Base-by-base conservation (phyloP, 228 moss, liverwort and hornwort genomes). In the Sphagnum magellanicum region DNA sequence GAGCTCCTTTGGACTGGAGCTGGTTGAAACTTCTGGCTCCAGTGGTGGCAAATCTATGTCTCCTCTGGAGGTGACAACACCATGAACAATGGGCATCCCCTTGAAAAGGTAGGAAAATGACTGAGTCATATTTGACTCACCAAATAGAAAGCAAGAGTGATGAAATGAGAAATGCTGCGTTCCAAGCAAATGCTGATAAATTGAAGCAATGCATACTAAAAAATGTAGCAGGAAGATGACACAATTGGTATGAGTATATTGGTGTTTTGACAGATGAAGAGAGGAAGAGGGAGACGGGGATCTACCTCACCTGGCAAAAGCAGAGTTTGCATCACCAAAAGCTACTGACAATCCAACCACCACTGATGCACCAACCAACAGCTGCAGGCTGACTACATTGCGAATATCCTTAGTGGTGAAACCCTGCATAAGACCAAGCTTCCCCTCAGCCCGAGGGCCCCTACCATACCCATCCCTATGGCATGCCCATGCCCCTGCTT, bases 1-100 rank as follows among this genome's bases (percentile, higher is more conserved):
- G 70, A 96, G 80, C 65, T 92, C 88, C 63, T 73, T 77, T 48
- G 79, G 67, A 50, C 84, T 87, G 32, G 96, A 96, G 69, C 81
- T 50, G 4, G 91, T 83, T n/a, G 81, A 69, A 53, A 92, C 88
- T 67, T 84, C 83, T n/a, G 84, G 89, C 65, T 92, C 89, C 50
- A 87, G 72, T 16, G 79, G 83, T 8, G 89, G 87, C 74, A 96
- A 75, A 78, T 96, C 95, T 53, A 96, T 73, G 46, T 91, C 80
- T 50, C 79, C 83, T 47, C 83, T 87, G 89, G 68, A 65, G 65
- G n/a, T 72, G 60, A 63, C 51, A 67, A 59, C 2, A 63, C 47
- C 52, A 62, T 16, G 17, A 62, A 51, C 50, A 68, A 50, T 16
- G 32, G 52, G 32, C 49, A 50, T 50, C 67, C 51, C 61, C 15